A percentile compares a stretch with the other conserved stretches of the same genome.
These are phyloP conservation scores for Piloderma croceum DNA, from an alignment of 768 basidiomycete genomes.

Conservation along the genomic window DNA sequence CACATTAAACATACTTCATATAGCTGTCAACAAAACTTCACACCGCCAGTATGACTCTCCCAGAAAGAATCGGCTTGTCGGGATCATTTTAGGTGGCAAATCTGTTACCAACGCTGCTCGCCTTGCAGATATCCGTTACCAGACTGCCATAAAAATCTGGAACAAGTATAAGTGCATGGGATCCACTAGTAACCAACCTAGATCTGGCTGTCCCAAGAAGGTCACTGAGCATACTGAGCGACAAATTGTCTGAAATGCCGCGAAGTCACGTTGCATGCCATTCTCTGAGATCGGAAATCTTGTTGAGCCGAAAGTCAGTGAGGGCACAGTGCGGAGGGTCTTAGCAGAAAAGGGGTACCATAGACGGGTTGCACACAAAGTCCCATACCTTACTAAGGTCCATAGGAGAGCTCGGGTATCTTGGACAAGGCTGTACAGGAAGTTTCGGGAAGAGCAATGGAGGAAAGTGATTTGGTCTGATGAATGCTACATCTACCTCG, in stretches of 20 bases:
- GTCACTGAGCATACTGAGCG: background rate
- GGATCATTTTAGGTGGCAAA: background rate
- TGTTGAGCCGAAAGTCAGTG: background rate
- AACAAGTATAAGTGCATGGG: background rate
- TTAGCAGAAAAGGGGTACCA: background rate
- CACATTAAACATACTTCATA: too few relatives aligned
- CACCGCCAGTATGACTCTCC: background rate
- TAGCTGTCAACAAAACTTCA: too few relatives aligned
- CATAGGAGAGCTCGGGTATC: background rate
- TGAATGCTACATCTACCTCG: constrained; percentile 3
- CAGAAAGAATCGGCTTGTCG: background rate
- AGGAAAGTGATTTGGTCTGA: constrained; percentile 3
- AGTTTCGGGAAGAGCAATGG: background rate
- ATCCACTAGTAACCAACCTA: background rate
- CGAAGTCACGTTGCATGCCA: background rate
- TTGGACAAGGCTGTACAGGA: background rate
- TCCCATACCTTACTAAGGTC: constrained; percentile 1
- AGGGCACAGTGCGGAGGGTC: background rate
- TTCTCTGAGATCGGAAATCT: background rate
- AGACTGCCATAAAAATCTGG: background rate
- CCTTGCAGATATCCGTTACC: background rate
- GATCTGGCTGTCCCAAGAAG: constrained; percentile 1
- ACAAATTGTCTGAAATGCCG: background rate
- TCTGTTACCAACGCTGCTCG: background rate
- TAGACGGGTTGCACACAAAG: background rate